Evolutionary conservation across 228 moss, liverwort and hornwort species (phyloP).

Genomic region (Sphagnum fallax): DNA sequence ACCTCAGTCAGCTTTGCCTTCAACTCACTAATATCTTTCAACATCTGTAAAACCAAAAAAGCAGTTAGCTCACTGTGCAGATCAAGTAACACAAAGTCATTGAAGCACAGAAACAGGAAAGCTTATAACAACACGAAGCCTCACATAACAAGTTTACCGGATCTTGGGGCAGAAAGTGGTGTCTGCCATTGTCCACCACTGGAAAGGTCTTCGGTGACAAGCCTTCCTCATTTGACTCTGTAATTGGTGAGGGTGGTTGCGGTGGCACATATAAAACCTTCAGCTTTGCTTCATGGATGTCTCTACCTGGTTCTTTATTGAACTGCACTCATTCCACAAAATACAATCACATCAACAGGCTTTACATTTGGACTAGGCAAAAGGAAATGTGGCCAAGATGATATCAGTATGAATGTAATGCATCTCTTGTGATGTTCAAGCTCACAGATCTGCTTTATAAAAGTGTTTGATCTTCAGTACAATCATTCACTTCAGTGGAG

Average conservation of each 20-base stretch:
- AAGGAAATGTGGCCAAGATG: no score
- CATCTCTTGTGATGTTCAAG: no score
- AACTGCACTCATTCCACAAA: conserved; percentile 42
- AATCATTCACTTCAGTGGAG: no score
- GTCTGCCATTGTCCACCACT: conserved; percentile 57
- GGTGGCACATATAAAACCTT: conserved; percentile 85
- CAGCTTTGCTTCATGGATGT: conserved; percentile 81
- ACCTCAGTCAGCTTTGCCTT: conserved; percentile 96
- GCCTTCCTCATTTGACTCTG: conserved; percentile 83
- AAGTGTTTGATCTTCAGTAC: no score
- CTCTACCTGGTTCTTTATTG: conserved; percentile 74
- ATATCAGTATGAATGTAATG: no score
- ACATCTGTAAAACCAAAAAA: conserved; percentile 25
- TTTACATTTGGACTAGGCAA: no score
- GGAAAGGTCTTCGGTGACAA: conserved; percentile 48
- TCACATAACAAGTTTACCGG: conserved; percentile 19
- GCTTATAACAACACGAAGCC: background rate
- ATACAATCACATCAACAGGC: no score
- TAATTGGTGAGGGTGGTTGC: conserved; percentile 93
- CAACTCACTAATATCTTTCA: conserved; percentile 72
- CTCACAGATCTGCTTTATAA: no score
- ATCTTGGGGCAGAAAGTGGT: conserved; percentile 42
- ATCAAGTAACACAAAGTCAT: no score
- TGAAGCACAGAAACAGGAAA: background rate
- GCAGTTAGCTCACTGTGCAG: no score